Conservation (phyloP, 805 yeast genomes). For the Kodamaea hsintzibuensis region DNA sequence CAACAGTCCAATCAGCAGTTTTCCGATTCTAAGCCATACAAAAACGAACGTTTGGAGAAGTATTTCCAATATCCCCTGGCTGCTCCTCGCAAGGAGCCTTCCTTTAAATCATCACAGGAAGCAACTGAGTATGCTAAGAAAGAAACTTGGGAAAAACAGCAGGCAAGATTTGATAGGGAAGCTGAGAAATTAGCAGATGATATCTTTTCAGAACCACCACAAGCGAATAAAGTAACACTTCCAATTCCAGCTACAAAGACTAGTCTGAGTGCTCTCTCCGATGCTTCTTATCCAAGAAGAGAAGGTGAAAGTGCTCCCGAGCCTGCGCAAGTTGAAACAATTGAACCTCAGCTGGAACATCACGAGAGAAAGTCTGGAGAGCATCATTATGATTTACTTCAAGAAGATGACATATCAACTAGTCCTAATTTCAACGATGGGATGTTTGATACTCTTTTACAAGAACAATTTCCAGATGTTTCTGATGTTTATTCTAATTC, state of each 20-base stretch:
- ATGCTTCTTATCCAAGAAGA: neutral
- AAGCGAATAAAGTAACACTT: neutral
- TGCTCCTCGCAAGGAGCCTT: neutral
- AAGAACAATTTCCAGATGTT: neutral
- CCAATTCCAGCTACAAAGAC: conserved; percentile 11
- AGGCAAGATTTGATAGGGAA: conserved; percentile 24
- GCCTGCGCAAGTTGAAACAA: neutral
- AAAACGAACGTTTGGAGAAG: neutral
- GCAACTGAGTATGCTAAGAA: conserved; percentile 25
- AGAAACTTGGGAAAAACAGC: conserved; percentile 40
- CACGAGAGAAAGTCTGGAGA: conserved; percentile 1
- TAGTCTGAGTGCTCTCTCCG: conserved; percentile 21
- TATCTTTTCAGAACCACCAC: conserved; percentile 31
- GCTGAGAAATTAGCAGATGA: conserved; percentile 43
- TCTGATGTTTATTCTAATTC: neutral
- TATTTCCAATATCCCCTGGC: conserved; percentile 1
- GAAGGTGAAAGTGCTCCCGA: neutral
- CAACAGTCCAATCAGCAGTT: too few species aligned
- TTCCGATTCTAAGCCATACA: neutral
- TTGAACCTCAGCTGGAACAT: neutral
- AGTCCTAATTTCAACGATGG: neutral
- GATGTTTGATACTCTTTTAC: neutral
- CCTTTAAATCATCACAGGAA: neutral
- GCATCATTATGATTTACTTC: neutral
- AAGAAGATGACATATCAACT: neutral